phyloP scores from a whole-genome alignment of 2,329 filamentous ascomycete genomes.

The Fusarium staphyleae region DNA sequence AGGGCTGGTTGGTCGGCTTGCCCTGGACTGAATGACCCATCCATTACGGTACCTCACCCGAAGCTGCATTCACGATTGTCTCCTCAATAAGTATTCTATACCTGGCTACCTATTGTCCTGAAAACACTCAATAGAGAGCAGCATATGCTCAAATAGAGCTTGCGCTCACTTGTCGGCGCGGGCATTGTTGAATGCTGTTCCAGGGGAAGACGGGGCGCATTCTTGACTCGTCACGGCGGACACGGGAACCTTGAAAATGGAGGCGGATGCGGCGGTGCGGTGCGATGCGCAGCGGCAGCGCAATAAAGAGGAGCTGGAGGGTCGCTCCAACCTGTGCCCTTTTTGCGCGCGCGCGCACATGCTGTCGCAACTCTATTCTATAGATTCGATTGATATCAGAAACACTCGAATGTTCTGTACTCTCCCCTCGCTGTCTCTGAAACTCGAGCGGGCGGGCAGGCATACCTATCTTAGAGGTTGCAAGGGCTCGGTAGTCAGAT shows the following conservation, averaged over 20 bases:
- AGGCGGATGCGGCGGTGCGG: conserved; percentile 34
- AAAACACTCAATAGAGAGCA: conserved; percentile 8
- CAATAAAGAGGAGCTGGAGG: not conserved
- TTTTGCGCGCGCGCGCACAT: conserved; percentile 24
- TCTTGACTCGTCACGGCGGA: conserved; percentile 21
- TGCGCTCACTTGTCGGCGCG: conserved; percentile 3
- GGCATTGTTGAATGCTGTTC: conserved; percentile 10
- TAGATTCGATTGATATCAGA: not conserved
- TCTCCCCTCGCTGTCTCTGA: conserved; percentile 12
- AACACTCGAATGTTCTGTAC: no score
- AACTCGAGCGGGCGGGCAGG: conserved; percentile 25
- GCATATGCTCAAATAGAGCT: not conserved
- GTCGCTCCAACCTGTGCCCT: conserved; percentile 1
- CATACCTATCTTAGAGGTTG: conserved; percentile 26
- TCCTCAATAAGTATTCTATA: conserved; percentile 6
- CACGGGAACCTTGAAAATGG: conserved; percentile 33
- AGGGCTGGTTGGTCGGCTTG: conserved; percentile 30
- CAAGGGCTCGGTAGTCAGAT: conserved; percentile 32
- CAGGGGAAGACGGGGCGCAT: conserved; percentile 30
- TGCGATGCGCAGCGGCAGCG: conserved; percentile 15
- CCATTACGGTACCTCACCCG: conserved; percentile 18
- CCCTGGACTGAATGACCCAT: conserved; percentile 30
- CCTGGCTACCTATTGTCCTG: not conserved
- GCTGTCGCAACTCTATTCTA: not conserved
- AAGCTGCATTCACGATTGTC: conserved; percentile 18